Base-by-base conservation (phyloP, 345 rosid genomes). In the Eucalyptus curtisii region DNA sequence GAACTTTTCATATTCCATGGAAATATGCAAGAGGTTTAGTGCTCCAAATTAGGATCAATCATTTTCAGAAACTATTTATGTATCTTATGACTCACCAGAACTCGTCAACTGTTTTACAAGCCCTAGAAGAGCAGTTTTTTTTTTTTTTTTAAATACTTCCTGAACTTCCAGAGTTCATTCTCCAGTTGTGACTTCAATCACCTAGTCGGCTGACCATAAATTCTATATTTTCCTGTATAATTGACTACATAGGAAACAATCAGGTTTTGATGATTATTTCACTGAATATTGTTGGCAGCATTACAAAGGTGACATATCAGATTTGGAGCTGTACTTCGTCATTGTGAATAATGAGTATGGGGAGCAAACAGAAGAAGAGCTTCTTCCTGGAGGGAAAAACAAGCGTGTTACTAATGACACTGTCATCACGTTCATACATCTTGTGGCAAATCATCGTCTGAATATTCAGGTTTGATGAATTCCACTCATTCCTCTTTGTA, bases 301-400 rank as follows among this genome's bases (percentile, higher is more conserved):
- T 91, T 98, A 93, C 92, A 91, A 94, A 92, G 99, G 96, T 88
- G 94, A 97, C 88, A 92, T 96, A 87, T 93, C 98, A 10, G 96
- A 93, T 87, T 94, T 98, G 91, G 99, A 98, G 91, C 95, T 98
- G 82, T 97, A 95, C 93, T 97, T 97, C 90, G 98, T 97, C 71
- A 95, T 98, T 91, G 95, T 98, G 71, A 98, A 96, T 92, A 97
- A 98, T 91, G 99, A 98, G 89, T 98, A 98, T 89, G 99, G 99
- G 61, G 99, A 98, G 93, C 97, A 95, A 94, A 93, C 95, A 80
- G 99, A 97, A 91, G 98, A 98, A 89, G 99, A 97, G 93, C 94
- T 98, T 90, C 95, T 93, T 93, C 95, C 93, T 89, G 99, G 97
- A 87, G 99, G 99, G 81, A 95, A 93, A 92, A 93, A 95, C 92